Evolutionary conservation across 2,329 filamentous ascomycete genomes (phyloP).

Genomic region (Ploettnerulaceae sp.): DNA sequence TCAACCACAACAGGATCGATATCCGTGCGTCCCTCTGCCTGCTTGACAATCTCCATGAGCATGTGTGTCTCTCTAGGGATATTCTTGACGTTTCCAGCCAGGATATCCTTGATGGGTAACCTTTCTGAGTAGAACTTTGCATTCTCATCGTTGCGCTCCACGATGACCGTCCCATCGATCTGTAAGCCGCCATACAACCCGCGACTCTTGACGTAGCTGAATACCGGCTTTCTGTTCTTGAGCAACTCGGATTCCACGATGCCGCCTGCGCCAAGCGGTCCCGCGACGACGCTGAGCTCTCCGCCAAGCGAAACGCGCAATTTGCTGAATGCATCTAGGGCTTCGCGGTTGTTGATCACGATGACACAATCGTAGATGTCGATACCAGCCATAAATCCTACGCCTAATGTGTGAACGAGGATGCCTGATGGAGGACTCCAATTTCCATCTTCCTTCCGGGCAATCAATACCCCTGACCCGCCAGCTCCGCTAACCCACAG

Average conservation of each 20-base stretch:
- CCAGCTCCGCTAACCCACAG: constrained; percentile 89
- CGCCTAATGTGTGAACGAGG: constrained; percentile 79
- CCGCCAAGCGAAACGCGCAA: constrained; percentile 74
- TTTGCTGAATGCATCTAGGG: constrained; percentile 77
- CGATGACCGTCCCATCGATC: constrained; percentile 80
- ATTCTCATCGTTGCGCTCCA: constrained; percentile 80
- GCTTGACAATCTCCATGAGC: constrained; percentile 66
- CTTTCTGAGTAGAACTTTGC: constrained; percentile 72
- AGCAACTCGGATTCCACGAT: constrained; percentile 26
- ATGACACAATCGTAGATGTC: constrained; percentile 95
- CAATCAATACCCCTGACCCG: constrained; percentile 82
- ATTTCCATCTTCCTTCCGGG: constrained; percentile 72
- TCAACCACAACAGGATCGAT: constrained; percentile 65
- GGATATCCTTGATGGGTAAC: constrained; percentile 54
- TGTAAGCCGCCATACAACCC: constrained; percentile 83
- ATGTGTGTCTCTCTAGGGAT: constrained; percentile 36
- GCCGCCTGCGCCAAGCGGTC: constrained; percentile 74
- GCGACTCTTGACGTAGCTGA: constrained; percentile 81
- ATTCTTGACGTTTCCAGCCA: constrained; percentile 34
- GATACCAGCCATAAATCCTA: constrained; percentile 85
- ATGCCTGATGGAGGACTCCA: constrained; percentile 93
- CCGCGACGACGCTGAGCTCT: constrained; percentile 70
- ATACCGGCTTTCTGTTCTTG: constrained; percentile 61
- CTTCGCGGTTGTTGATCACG: constrained; percentile 81
- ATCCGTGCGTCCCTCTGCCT: constrained; percentile 75